Percentiles rank a stretch among this genome's conserved stretches.
Conservation (phyloP, 192 early-diverging fungal genomes). For the Umbelopsis ramanniana region DNA sequence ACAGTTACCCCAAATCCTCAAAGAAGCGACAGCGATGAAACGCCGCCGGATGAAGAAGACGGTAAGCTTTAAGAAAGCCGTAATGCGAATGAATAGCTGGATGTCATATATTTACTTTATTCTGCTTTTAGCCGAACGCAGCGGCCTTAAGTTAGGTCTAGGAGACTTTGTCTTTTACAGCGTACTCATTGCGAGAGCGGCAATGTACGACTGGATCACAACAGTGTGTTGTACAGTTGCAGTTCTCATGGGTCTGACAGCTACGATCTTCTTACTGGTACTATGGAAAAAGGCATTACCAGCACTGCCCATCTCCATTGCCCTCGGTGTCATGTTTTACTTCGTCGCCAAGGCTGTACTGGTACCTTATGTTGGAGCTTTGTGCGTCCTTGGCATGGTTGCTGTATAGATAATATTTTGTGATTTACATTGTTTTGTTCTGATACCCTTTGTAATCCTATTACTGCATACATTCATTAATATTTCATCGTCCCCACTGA, state of each 20-base stretch:
- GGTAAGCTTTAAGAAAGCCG: conserved; percentile 25
- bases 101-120: not conserved
- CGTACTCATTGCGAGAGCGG: conserved; percentile 77
- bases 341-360: conserved; percentile 59
- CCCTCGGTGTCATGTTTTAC: conserved; percentile 85
- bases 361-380: conserved; percentile 46
- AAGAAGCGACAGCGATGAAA: conserved; percentile 41
- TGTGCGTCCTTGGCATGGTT: conserved; percentile 46
- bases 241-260: conserved; percentile 81
- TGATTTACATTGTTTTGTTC: not conserved
- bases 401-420: conserved; percentile 23
- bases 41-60: conserved; percentile 52
- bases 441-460: conserved; percentile 4
- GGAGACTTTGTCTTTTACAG: conserved; percentile 94
- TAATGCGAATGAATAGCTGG: not conserved
- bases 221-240: conserved; percentile 77
- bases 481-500: no score
- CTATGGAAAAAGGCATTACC: conserved; percentile 83
- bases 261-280: conserved; percentile 87
- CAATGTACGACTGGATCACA: conserved; percentile 83
- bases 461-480: not conserved
- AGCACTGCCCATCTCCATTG: conserved; percentile 86
- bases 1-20: not conserved
- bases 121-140: conserved; percentile 45
- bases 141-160: conserved; percentile 83